Conservation (phyloP, 108 stramenopile genomes). For the Skeletonema marinoi region DNA sequence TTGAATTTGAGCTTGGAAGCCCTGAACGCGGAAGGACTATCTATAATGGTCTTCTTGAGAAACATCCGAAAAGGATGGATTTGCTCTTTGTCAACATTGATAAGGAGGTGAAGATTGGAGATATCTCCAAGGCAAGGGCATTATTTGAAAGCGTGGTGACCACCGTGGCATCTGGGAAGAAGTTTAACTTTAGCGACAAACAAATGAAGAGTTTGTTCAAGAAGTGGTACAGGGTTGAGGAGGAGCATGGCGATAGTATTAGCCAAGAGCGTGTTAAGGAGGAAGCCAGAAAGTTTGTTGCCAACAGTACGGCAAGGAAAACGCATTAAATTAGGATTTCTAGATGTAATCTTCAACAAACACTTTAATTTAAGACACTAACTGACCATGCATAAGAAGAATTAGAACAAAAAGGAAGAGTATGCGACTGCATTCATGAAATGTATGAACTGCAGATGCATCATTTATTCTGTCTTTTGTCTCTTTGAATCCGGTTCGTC, state of each 20-base stretch:
- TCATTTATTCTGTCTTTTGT: conserved; percentile 10
- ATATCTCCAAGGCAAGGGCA: conserved; percentile 72
- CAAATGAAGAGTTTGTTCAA: conserved; percentile 97
- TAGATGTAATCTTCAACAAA: neutral
- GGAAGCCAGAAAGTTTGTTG: conserved; percentile 90
- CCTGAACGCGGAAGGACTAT: conserved; percentile 90
- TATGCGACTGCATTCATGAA: conserved; percentile 10
- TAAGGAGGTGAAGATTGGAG: conserved; percentile 93
- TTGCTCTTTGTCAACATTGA: conserved; percentile 93
- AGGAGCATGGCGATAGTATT: conserved; percentile 83
- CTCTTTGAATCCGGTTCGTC: neutral
- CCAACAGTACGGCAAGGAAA: conserved; percentile 4
- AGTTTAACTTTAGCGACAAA: conserved; percentile 82
- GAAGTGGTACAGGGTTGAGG: conserved; percentile 94
- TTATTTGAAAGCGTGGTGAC: conserved; percentile 75
- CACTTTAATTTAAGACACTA: neutral
- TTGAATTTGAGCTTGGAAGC: conserved; percentile 90
- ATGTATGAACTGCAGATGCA: neutral
- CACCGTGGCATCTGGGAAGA: conserved; percentile 46
- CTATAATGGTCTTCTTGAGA: conserved; percentile 87
- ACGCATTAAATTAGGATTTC: neutral
- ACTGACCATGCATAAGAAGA: neutral
- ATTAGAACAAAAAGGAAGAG: neutral
- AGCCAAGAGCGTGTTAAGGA: conserved; percentile 86
- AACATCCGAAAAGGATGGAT: conserved; percentile 93